Base-by-base conservation (phyloP, 768 basidiomycete genomes). In the Collybia sordida region DNA sequence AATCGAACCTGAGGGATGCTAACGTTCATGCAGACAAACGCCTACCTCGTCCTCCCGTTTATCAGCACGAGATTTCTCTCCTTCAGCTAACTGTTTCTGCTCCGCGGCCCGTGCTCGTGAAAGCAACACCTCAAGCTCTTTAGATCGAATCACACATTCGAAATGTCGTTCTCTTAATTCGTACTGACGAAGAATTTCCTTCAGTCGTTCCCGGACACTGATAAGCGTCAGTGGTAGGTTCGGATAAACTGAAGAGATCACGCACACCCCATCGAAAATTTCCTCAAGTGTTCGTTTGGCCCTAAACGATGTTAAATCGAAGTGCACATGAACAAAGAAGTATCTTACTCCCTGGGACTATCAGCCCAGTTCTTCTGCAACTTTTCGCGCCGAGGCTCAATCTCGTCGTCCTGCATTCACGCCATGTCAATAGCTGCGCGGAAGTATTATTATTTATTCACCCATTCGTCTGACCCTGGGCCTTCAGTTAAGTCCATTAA, bases 111-210 rank as follows among this genome's bases (percentile, higher is more conserved):
- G 85, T 37, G 92, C 92, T 25, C 90, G 83, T 42, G 92, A 91
- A 14, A 94, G 75, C 17, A 94, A 70, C 14, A 94, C 88, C 63
- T 94, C 92, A 19, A 94, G 79, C 67, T 94, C 92, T 68, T 94
- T 94, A 37, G 92, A 93, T 36, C 92, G 88, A 49, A 94, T 86
- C 23, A 94, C 87, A 55, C 90, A 92, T 70, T 93, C 92, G 59
- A 93, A 94, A 73, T 94, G 92, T 63, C 84, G 85, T 72, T 94
- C 92, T 52, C 92, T 86, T 49, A 93, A 82, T 61, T 94, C 88
- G 62, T 94, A 94, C 62, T 93, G 91, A 21, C 85, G 82, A 38
- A 94, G 80, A 28, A 94, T 81, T 58, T 92, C 88, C 62, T 92
- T 93, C 66, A 94, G 75, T 42, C 92, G 84, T 68, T 90, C 89